Percentiles rank a stretch among this genome's conserved stretches.
phyloP scores from a whole-genome alignment of 2,329 filamentous ascomycete species.

The Tolypocladium tundrense region DNA sequence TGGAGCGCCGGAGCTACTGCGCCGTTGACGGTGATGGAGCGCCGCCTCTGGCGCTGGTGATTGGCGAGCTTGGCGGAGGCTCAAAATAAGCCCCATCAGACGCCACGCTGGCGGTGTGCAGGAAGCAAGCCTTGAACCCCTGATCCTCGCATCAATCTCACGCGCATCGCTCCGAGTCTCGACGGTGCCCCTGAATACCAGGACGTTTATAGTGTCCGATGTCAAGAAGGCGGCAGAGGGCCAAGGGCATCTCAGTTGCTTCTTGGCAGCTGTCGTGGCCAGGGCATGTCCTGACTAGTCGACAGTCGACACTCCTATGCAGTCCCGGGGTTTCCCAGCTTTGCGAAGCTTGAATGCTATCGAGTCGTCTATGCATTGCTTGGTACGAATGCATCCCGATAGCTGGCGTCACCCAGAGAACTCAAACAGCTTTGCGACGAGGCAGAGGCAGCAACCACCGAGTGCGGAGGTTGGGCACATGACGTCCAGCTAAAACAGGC shows the following conservation, averaged over 20 bases:
- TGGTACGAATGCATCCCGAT: background rate
- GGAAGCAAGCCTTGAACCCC: background rate
- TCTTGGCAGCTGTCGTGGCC: background rate
- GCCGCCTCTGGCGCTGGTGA: background rate
- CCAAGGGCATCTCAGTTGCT: background rate
- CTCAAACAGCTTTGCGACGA: background rate
- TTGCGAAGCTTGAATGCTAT: background rate
- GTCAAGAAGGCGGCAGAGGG: background rate
- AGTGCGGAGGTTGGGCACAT: background rate
- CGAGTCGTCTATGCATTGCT: background rate
- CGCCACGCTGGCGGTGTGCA: background rate
- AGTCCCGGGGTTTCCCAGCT: background rate
- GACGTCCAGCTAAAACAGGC: background rate
- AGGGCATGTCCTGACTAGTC: background rate
- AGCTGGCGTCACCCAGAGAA: background rate
- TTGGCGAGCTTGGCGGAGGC: background rate
- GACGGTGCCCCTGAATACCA: background rate
- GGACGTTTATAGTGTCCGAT: too few relatives aligned
- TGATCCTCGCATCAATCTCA: background rate
- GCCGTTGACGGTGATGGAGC: background rate
- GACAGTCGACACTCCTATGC: background rate
- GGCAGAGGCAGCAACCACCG: background rate
- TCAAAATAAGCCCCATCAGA: background rate
- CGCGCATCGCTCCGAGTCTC: background rate
- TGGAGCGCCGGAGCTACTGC: background rate